phyloP scores from a whole-genome alignment of 371 early-diverging fungal genomes.

The Mortierella sp. region DNA sequence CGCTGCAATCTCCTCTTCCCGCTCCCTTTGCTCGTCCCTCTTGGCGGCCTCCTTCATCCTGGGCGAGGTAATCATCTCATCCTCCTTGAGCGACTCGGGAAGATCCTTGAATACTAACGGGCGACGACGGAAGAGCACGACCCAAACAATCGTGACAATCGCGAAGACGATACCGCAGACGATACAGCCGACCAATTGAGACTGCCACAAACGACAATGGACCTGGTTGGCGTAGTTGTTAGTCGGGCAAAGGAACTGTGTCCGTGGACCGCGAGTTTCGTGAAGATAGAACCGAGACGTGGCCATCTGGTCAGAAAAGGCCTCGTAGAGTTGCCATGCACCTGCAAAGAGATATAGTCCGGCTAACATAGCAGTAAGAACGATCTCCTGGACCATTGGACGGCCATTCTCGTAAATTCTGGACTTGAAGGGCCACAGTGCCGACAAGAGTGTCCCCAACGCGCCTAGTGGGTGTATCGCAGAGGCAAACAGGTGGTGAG shows the following conservation, averaged over 20 bases:
- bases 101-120: constrained; percentile 38
- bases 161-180: constrained; percentile 31
- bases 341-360: constrained; percentile 29
- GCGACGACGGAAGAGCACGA: constrained; percentile 41
- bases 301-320: constrained; percentile 23
- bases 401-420: constrained; percentile 50
- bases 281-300: background rate
- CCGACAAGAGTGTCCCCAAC: constrained; percentile 24
- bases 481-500: background rate
- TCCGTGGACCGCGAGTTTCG: background rate
- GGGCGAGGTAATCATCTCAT: constrained; percentile 25
- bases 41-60: constrained; percentile 11
- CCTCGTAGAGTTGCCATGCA: constrained; percentile 49
- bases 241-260: constrained; percentile 37
- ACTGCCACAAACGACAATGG: constrained; percentile 48
- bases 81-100: constrained; percentile 14
- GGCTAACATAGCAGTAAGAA: constrained; percentile 28
- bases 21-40: constrained; percentile 10
- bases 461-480: constrained; percentile 17
- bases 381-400: constrained; percentile 45
- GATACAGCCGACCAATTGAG: constrained; percentile 33
- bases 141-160: constrained; percentile 25
- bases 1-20: constrained; percentile 23
- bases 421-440: constrained; percentile 49
- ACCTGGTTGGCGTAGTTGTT: constrained; percentile 15